Evolutionary conservation across 352 stramenopile genomes (phyloP).

Genomic region (Globisporangium cylindrosporum): DNA sequence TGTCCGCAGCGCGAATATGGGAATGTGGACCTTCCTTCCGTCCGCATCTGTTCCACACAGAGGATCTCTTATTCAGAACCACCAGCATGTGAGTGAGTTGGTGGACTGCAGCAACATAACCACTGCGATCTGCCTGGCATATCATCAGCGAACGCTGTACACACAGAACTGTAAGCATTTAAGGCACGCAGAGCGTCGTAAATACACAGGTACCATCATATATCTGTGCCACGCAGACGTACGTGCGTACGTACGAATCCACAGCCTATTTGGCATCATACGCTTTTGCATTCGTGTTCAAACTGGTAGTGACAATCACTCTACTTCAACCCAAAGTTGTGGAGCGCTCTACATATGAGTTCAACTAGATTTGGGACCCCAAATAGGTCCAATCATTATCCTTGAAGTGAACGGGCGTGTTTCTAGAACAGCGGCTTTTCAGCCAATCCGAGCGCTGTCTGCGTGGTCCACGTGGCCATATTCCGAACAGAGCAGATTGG

Average conservation of each 20-base stretch:
- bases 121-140: too few relatives aligned
- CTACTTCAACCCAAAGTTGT: conserved; percentile 5
- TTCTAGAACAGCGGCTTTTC: conserved; percentile 14
- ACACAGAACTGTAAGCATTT: too few relatives aligned
- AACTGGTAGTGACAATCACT: conserved; percentile 7
- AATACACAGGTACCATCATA: too few relatives aligned
- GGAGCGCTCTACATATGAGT: not conserved
- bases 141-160: too few relatives aligned
- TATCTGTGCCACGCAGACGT: not conserved
- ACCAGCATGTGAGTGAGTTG: too few relatives aligned
- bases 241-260: too few relatives aligned
- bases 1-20: not conserved
- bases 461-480: conserved; percentile 6
- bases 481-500: not conserved
- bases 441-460: conserved; percentile 14
- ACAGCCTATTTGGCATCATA: not conserved
- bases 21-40: not conserved
- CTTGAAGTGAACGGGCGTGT: conserved; percentile 4
- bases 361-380: not conserved
- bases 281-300: not conserved
- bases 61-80: too few relatives aligned
- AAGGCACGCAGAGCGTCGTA: too few relatives aligned
- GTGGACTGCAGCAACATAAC: not conserved
- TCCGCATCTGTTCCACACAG: not conserved
- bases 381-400: not conserved